Evolutionary conservation across 192 early-diverging fungal species (phyloP).

Genomic region (Hyaloraphidium curvatum): DNA sequence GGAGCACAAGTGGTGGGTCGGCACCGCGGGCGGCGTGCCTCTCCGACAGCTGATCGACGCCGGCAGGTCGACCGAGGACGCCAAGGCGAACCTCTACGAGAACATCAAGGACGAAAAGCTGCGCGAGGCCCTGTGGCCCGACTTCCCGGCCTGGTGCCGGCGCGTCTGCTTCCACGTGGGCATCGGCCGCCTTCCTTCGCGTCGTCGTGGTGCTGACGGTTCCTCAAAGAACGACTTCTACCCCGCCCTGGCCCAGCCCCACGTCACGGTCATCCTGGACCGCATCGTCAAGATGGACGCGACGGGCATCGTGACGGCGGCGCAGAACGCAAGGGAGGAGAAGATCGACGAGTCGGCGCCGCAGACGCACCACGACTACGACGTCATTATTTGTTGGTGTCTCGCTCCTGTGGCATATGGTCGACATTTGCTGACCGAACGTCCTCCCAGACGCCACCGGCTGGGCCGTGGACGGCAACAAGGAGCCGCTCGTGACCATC

Average conservation of each 20-base stretch:
- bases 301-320: slow-evolving; percentile 1
- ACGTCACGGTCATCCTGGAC: slow-evolving; percentile 1
- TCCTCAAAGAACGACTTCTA: not conserved
- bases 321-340: not conserved
- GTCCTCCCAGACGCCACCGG: not conserved
- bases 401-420: not conserved
- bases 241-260: not conserved
- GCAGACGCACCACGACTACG: slow-evolving; percentile 1
- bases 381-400: slow-evolving; percentile 1
- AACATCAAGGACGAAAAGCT: slow-evolving; percentile 2
- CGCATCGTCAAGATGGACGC: slow-evolving; percentile 1
- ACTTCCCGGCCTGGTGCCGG: not conserved
- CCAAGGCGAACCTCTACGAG: not conserved
- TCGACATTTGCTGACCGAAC: not conserved
- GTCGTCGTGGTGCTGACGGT: not conserved
- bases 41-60: not conserved
- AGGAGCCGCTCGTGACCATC: not conserved
- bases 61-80: slow-evolving; percentile 1
- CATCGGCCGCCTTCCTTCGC: not conserved
- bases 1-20: slow-evolving; percentile 2
- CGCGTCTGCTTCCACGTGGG: slow-evolving; percentile 2
- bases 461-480: slow-evolving; percentile 1
- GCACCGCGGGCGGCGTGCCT: not conserved
- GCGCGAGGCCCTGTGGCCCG: slow-evolving; percentile 2
- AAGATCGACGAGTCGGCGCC: slow-evolving; percentile 2